phyloP scores from a whole-genome alignment of 345 rosid genomes.

The Aquilaria malaccensis region DNA sequence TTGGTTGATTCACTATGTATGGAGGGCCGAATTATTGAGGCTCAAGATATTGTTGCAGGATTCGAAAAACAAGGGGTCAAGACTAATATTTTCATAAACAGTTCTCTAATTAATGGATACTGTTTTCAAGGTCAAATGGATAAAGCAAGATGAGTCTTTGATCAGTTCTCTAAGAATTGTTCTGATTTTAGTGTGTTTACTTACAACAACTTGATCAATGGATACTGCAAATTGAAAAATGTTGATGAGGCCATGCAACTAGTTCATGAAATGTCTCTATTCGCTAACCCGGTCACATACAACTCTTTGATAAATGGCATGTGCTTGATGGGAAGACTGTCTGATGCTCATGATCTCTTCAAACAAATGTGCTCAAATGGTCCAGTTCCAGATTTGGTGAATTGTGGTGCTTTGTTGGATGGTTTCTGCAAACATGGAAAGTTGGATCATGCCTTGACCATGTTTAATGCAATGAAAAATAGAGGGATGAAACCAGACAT shows the following conservation, averaged over 20 bases:
- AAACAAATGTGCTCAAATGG: slow-evolving; percentile 13
- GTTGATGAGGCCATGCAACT: slow-evolving; percentile 18
- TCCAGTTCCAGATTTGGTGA: not conserved
- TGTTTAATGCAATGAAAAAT: slow-evolving; percentile 11
- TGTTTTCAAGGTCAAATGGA: slow-evolving; percentile 23
- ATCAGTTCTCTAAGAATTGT: slow-evolving; percentile 6
- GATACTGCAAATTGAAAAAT: slow-evolving; percentile 24
- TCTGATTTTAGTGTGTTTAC: slow-evolving; percentile 15
- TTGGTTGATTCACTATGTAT: slow-evolving; percentile 5
- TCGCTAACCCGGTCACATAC: slow-evolving; percentile 16
- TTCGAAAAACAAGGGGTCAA: slow-evolving; percentile 15
- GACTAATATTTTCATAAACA: slow-evolving; percentile 21
- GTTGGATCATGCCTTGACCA: slow-evolving; percentile 17
- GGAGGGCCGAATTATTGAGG: slow-evolving; percentile 16
- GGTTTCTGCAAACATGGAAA: slow-evolving; percentile 20
- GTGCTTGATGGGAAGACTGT: slow-evolving; percentile 18
- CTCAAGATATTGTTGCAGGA: slow-evolving; percentile 14
- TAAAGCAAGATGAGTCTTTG: slow-evolving; percentile 19
- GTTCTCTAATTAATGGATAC: slow-evolving; percentile 26
- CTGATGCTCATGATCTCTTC: slow-evolving; percentile 20
- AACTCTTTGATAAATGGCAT: slow-evolving; percentile 25
- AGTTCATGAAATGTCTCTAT: slow-evolving; percentile 20
- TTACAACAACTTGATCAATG: slow-evolving; percentile 24
- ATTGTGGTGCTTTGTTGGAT: slow-evolving; percentile 15
- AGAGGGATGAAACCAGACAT: slow-evolving; percentile 13